Conservation (phyloP, 179 eudicot genomes). For the Actinidia polygama region DNA sequence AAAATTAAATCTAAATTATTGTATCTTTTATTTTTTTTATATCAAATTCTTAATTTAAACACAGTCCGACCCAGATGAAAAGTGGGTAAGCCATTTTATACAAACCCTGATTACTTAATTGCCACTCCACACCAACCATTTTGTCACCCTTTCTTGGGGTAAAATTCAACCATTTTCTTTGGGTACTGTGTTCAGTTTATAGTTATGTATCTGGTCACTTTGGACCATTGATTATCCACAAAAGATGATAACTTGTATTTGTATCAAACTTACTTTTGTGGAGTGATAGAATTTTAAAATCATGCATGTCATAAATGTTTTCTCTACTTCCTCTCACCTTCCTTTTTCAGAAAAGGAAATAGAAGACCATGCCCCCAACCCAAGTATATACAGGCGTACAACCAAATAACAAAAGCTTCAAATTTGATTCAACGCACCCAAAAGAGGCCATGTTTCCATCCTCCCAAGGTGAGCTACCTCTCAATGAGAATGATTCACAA, state of each 20-base stretch:
- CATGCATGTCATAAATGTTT: neutral
- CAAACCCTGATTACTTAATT: too few species aligned
- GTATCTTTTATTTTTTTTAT: too few species aligned
- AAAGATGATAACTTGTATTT: neutral
- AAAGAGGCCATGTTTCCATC: constrained; percentile 10
- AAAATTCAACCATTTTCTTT: too few species aligned
- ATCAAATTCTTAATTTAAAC: too few species aligned
- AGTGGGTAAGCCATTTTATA: too few species aligned
- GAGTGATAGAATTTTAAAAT: neutral
- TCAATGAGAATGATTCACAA: constrained; percentile 68
- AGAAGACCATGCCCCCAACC: neutral
- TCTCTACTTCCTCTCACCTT: constrained; percentile 20
- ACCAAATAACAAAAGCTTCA: constrained; percentile 8
- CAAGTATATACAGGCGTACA: neutral
- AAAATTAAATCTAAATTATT: too few species aligned
- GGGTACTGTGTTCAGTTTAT: neutral
- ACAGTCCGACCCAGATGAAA: too few species aligned
- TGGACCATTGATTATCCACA: neutral
- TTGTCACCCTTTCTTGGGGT: too few species aligned
- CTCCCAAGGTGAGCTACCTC: constrained; percentile 47
- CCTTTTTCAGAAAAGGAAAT: neutral
- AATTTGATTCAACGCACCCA: neutral
- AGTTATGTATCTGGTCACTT: neutral
- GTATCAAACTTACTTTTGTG: neutral
- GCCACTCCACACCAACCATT: too few species aligned